Conservation (phyloP, 208 protist genomes). For the Trypanosomatidae sp. region DNA sequence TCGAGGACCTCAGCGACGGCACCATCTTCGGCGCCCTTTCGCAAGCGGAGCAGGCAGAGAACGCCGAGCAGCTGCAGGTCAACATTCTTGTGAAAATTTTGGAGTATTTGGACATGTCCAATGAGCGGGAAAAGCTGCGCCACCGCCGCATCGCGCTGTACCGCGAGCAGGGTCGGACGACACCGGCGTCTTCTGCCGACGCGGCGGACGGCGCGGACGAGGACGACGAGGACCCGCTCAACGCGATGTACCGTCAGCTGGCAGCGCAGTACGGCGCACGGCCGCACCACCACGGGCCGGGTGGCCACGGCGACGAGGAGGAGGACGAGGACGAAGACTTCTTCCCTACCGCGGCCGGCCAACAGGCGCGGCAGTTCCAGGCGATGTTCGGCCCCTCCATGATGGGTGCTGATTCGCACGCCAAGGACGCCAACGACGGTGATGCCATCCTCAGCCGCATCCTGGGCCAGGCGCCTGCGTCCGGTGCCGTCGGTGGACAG, state of each 20-base stretch:
- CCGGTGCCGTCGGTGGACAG: too few relatives aligned
- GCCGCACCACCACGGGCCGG: too few relatives aligned
- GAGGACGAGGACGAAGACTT: constrained; percentile 2
- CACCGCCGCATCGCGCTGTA: constrained; percentile 39
- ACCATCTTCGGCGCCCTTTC: background rate
- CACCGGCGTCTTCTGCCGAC: constrained; percentile 10
- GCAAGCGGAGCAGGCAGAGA: background rate
- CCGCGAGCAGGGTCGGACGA: constrained; percentile 15
- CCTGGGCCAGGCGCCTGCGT: constrained; percentile 27
- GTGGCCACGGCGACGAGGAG: background rate
- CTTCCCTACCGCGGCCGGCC: constrained; percentile 9
- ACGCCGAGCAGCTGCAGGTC: constrained; percentile 20
- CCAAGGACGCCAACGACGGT: too few relatives aligned
- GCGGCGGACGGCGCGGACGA: constrained; percentile 17
- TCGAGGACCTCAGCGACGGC: constrained; percentile 28
- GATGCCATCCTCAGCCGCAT: constrained; percentile 31
- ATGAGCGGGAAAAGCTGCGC: constrained; percentile 75
- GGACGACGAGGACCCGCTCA: too few relatives aligned
- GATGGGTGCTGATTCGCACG: too few relatives aligned
- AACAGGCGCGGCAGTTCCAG: constrained; percentile 16
- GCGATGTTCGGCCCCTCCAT: constrained; percentile 13
- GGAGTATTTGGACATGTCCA: constrained; percentile 83
- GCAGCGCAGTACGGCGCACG: constrained; percentile 5
- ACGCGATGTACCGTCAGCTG: constrained; percentile 1
- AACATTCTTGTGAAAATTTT: constrained; percentile 39